Percentiles rank a stretch among this genome's conserved stretches.
These are phyloP conservation scores for Starmerella bacillaris DNA, from an alignment of 805 yeast genomes.

Conservation along the genomic window DNA sequence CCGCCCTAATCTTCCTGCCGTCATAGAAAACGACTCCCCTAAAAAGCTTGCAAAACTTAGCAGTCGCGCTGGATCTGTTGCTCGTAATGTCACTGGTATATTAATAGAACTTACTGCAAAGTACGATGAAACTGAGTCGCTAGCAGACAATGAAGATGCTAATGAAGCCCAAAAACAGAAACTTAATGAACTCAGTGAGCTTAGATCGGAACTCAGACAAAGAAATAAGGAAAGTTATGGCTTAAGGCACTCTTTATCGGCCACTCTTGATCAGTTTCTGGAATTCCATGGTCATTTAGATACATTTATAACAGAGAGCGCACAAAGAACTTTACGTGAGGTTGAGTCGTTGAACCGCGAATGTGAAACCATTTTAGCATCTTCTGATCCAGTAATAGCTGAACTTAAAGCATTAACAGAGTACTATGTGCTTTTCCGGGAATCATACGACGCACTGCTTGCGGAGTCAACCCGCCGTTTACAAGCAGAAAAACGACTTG, in stretches of 20 bases:
- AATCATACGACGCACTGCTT: slow-evolving; percentile 35
- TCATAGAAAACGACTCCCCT: slow-evolving; percentile 21
- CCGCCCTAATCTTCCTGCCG: slow-evolving; percentile 10
- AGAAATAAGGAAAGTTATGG: slow-evolving; percentile 9
- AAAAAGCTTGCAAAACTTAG: slow-evolving; percentile 18
- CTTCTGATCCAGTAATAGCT: slow-evolving; percentile 19
- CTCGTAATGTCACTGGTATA: slow-evolving; percentile 50
- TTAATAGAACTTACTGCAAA: slow-evolving; percentile 61
- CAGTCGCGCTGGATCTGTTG: slow-evolving; percentile 24
- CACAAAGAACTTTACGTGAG: slow-evolving; percentile 11
- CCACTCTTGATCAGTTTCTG: slow-evolving; percentile 17
- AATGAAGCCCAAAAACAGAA: slow-evolving; percentile 25
- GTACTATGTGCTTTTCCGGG: slow-evolving; percentile 35
- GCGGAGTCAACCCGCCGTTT: slow-evolving; percentile 37
- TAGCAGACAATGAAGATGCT: slow-evolving; percentile 31
- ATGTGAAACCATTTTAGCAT: slow-evolving; percentile 16
- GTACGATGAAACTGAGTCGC: slow-evolving; percentile 45
- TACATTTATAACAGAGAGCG: slow-evolving; percentile 13
- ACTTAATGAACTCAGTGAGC: slow-evolving; percentile 16
- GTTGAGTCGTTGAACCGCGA: slow-evolving; percentile 14
- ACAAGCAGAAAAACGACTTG: slow-evolving; percentile 27
- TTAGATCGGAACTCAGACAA: slow-evolving; percentile 5
- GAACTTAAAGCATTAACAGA: slow-evolving; percentile 28
- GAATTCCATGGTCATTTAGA: slow-evolving; percentile 10
- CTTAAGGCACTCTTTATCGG: slow-evolving; percentile 14